Base-by-base conservation (phyloP, 106 monocot genomes). In the Posidonia australis region DNA sequence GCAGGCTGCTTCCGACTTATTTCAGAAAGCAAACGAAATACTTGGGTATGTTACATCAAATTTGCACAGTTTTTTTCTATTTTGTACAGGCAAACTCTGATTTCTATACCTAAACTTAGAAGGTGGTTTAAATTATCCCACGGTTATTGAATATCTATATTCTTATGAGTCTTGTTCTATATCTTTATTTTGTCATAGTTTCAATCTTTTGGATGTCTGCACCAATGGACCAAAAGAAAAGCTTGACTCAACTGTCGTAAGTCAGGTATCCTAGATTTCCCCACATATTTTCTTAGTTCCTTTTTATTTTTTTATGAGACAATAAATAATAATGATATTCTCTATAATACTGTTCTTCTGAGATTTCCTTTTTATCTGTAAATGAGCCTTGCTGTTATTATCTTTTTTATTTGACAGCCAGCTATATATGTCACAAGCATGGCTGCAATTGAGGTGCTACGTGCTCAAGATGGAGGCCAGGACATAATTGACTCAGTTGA, bases 361-460 rank as follows among this genome's bases (percentile, higher is more conserved):
- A 49, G 9, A 9, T 49, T 49, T 13, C 2, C 13, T 49, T n/a
- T 17, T 49, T 49, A 49, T 13, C 12, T 49, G 48, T 11, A 64
- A 64, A 51, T 32, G 49, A 51, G 14, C 27, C 12, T 36, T 7
- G 5, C 5, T 49, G 9, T 14, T 23, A 26, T 18, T 44, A n/a
- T n/a, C n/a, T n/a, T 25, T 60, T 47, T 44, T 58, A 2, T 58
- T 26, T 30, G 56, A 63, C 79, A 96, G 90, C 94, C 94, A 66
- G 94, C 90, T 55, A 90, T 90, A 48, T 96, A 96, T 60, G 94
- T 96, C 12, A 84, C 90, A 32, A 96, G 94, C 72, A 75, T 96
- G 69, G 94, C 94, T 66, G 86, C 94, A 58, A 82, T 90, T 13
- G 94, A 96, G 63, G 78, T 96, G 19, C 68, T 90, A 10, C 82